Base-by-base conservation (phyloP, 2,329 filamentous ascomycete genomes). In the Biscogniauxia sp. region DNA sequence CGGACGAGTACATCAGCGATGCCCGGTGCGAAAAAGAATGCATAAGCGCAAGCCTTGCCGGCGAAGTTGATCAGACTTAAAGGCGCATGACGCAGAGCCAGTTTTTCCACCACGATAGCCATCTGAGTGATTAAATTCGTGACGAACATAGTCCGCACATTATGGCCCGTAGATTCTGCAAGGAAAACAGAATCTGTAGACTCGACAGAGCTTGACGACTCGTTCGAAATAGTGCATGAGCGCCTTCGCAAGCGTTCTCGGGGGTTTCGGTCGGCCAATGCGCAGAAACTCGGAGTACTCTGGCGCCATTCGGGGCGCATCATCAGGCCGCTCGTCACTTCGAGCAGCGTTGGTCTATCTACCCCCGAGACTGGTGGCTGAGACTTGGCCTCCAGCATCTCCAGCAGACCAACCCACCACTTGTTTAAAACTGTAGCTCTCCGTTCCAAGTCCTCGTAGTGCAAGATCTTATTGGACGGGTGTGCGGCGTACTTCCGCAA, bases 21-120 rank as follows among this genome's bases (percentile, higher is more conserved):
- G 4, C 92, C 92, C 0, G 92, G 92, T 26, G 91, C 93, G 70
- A 96, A 97, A 77, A 94, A 95, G 75, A 96, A 97, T 28, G 92
- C 93, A 74, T 96, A 97, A 1, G 93, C 93, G 70, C 91, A 94
- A 3, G 92, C 91, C 76, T 95, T 96, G 61, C 92, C 93, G 57
- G 91, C 92, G 73, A 97, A 97, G 28, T 90, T 89, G 60, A 97
- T 91, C 61, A 93, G 75, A 67, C 86, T 89, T 20, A 80, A 69
- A 1, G 84, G 84, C 3, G 80, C 80, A 61, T 92, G 89, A 54
- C 91, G 86, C 69, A 91, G 80, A 17, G 91, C 93, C 87, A 97
- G 90, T 72, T 92, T 94, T 58, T 95, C 91, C 6, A 96, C 88
- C n/a, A 93, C 90, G 65, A 95, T 90, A 1, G 85, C 82, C 86